phyloP scores from a whole-genome alignment of 2,329 filamentous ascomycete genomes.

The Fusarium hainanense region DNA sequence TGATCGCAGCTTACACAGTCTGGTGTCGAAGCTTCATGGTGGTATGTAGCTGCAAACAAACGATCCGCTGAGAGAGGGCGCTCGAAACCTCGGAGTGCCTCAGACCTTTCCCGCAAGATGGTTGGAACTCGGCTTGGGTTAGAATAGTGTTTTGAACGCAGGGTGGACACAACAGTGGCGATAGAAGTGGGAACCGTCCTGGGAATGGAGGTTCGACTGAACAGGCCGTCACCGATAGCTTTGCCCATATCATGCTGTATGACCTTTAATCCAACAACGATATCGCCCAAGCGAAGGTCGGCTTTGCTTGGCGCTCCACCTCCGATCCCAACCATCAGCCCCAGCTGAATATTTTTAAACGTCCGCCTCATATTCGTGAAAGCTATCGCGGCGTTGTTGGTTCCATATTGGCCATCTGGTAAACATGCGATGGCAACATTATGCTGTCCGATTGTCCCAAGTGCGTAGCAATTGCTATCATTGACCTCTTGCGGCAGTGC shows the following conservation, averaged over 20 bases:
- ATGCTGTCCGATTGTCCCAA: constrained; percentile 39
- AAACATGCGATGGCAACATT: constrained; percentile 45
- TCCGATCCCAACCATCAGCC: constrained; percentile 44
- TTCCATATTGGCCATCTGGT: constrained; percentile 35
- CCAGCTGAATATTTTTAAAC: constrained; percentile 49
- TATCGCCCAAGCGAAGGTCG: constrained; percentile 45
- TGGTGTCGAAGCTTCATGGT: rapidly evolving
- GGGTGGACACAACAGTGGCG: background rate
- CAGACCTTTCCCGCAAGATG: background rate
- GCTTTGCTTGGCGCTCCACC: constrained; percentile 29
- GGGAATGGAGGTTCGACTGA: rapidly evolving
- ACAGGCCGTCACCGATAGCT: rapidly evolving
- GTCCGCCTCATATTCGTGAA: constrained; percentile 50
- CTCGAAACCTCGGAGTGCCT: rapidly evolving
- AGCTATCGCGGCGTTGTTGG: constrained; percentile 38
- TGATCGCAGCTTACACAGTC: background rate
- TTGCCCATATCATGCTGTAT: constrained; percentile 47
- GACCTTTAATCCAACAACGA: constrained; percentile 42
- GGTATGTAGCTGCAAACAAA: background rate
- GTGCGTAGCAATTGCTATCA: constrained; percentile 37
- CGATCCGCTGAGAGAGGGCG: rapidly evolving
- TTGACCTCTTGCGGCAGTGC: background rate
- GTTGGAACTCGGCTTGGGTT: rapidly evolving
- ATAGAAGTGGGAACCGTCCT: background rate
- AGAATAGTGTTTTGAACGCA: background rate